Evolutionary conservation across 1,139 yeast genomes (phyloP).

Genomic region (Yamadazyma pseudoaaseri): DNA sequence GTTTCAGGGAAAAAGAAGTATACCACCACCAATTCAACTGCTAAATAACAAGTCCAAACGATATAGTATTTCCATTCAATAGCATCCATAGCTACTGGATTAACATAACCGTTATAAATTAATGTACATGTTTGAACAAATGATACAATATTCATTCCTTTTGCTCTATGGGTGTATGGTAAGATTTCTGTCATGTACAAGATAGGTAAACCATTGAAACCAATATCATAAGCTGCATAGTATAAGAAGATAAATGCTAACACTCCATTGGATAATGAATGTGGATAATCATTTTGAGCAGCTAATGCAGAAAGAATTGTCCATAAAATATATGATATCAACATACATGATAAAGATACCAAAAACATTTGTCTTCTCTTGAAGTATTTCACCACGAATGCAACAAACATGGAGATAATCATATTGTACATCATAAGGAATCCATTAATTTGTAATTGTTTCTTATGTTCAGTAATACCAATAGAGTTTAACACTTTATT

Average conservation of each 20-base stretch:
- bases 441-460: conserved; percentile 49
- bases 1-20: conserved; percentile 50
- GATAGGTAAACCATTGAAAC: conserved; percentile 40
- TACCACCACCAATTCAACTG: conserved; percentile 35
- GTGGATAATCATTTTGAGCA: conserved; percentile 35
- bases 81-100: conserved; percentile 59
- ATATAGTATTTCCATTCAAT: conserved; percentile 62
- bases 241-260: conserved; percentile 47
- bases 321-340: conserved; percentile 37
- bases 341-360: conserved; percentile 34
- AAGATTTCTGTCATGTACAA: conserved; percentile 42
- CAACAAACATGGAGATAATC: conserved; percentile 30
- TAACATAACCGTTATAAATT: conserved; percentile 43
- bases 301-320: conserved; percentile 34
- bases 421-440: conserved; percentile 43
- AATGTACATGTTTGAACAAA: conserved; percentile 24
- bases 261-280: conserved; percentile 40
- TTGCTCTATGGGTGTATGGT: conserved; percentile 46
- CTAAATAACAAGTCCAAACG: conserved; percentile 44
- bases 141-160: conserved; percentile 37
- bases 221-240: conserved; percentile 36
- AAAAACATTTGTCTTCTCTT: conserved; percentile 49
- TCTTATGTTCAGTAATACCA: conserved; percentile 44
- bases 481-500: conserved; percentile 47
- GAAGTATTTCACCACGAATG: conserved; percentile 27